Percentiles rank a stretch among this genome's conserved stretches.
phyloP scores from a whole-genome alignment of 129 eudicot species.

The Ambrosia trifida region DNA sequence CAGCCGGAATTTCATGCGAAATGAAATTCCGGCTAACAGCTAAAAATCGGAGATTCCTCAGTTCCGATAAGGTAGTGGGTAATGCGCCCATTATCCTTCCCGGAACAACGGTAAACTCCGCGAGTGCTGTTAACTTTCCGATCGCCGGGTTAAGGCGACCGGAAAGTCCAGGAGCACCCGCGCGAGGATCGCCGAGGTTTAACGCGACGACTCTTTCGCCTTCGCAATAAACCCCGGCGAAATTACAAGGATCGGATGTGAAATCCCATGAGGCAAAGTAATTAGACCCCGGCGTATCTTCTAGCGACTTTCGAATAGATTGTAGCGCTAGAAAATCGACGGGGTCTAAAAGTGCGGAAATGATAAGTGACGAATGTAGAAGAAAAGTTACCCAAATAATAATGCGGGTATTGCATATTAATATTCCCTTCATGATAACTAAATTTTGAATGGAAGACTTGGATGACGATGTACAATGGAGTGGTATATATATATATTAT shows the following conservation, averaged over 20 bases:
- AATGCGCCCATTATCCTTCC: conserved; percentile 69
- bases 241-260: conserved; percentile 81
- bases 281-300: conserved; percentile 72
- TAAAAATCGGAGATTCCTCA: conserved; percentile 54
- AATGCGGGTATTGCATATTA: neutral
- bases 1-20: conserved; percentile 66
- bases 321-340: conserved; percentile 76
- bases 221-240: conserved; percentile 74
- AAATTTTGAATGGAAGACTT: neutral
- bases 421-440: neutral
- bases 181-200: conserved; percentile 80
- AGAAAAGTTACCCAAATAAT: conserved; percentile 6
- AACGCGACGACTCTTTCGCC: conserved; percentile 63
- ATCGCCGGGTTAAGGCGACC: conserved; percentile 72
- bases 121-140: conserved; percentile 49
- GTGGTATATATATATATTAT: neutral
- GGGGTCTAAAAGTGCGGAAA: conserved; percentile 54
- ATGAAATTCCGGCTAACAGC: conserved; percentile 67
- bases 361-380: neutral
- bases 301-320: conserved; percentile 51
- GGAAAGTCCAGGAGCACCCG: conserved; percentile 77
- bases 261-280: conserved; percentile 87
- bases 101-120: conserved; percentile 72
- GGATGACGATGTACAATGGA: conserved; percentile 18
- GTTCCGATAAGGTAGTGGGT: conserved; percentile 51